Conservation (phyloP, 2,329 filamentous ascomycete genomes). For the Zymoseptoria tritici region DNA sequence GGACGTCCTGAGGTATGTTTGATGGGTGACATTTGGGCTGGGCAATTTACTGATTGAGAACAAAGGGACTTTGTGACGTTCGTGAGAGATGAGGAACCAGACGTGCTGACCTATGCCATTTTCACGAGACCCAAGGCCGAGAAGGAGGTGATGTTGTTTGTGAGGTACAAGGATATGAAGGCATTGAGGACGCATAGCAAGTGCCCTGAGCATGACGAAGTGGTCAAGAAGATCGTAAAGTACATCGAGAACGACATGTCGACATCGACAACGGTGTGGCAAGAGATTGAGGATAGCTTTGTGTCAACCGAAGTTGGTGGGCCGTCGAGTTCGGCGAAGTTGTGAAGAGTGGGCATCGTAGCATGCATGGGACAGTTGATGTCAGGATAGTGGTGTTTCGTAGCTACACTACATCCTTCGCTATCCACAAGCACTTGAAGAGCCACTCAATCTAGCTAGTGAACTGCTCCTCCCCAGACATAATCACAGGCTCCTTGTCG, state of each 20-base stretch:
- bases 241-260: constrained; percentile 11
- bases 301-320: constrained; percentile 7
- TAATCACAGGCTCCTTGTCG: constrained; percentile 29
- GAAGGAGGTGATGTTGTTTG: constrained; percentile 21
- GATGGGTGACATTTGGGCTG: not conserved
- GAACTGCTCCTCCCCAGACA: constrained; percentile 24
- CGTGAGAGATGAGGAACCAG: constrained; percentile 15
- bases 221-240: constrained; percentile 17
- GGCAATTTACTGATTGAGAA: not conserved
- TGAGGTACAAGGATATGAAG: constrained; percentile 16
- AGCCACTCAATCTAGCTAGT: constrained; percentile 1
- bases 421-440: not conserved
- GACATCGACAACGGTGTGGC: constrained; percentile 20
- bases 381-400: not conserved
- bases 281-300: constrained; percentile 26
- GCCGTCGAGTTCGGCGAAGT: constrained; percentile 1
- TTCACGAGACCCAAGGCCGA: constrained; percentile 22
- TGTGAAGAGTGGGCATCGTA: not conserved
- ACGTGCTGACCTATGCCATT: constrained; percentile 20
- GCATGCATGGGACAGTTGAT: not conserved
- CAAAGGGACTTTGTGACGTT: constrained; percentile 5
- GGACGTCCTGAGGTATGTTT: constrained; percentile 5
- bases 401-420: not conserved
- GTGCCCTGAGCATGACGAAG: constrained; percentile 19
- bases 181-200: constrained; percentile 12